Evolutionary conservation across 495 filamentous ascomycete species (phyloP).

Genomic region (Talaromyces proteolyticus): DNA sequence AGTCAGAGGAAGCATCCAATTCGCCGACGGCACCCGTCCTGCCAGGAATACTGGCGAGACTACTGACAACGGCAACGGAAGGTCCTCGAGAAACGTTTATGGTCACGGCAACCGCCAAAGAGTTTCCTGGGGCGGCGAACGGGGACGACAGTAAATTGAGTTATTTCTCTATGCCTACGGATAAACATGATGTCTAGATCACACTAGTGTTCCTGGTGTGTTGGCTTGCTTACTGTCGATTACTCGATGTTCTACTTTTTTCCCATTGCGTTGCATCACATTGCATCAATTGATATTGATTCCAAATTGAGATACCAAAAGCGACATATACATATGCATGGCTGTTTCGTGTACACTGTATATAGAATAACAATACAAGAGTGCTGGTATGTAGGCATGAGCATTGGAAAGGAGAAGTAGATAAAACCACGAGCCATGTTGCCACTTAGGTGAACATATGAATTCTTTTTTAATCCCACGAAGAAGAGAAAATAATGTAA

Average conservation of each 20-base stretch:
- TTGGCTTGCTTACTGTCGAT: no score
- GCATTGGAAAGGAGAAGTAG: no score
- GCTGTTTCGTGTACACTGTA: no score
- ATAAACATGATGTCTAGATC: no score
- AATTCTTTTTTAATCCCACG: no score
- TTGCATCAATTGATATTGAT: not conserved
- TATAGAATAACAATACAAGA: not conserved
- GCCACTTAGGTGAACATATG: no score
- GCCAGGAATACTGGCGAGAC: not conserved
- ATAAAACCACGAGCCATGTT: no score
- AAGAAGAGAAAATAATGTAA: no score
- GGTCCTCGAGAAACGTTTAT: slow-evolving; percentile 6
- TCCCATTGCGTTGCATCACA: not conserved
- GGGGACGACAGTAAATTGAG: no score
- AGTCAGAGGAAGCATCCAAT: slow-evolving; percentile 22
- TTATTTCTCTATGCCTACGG: no score
- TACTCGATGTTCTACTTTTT: no score
- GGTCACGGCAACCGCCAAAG: slow-evolving; percentile 4
- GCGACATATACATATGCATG: not conserved
- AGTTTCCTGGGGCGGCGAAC: slow-evolving; percentile 26
- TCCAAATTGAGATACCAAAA: not conserved
- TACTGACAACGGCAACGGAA: slow-evolving; percentile 20
- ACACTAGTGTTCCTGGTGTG: no score
- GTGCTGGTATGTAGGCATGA: not conserved
- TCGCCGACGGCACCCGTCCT: slow-evolving; percentile 24